Evolutionary conservation across 495 filamentous ascomycete species (phyloP), one percentile per base, ranked within the genome.

Genomic region (Penicillium cinerascens): DNA sequence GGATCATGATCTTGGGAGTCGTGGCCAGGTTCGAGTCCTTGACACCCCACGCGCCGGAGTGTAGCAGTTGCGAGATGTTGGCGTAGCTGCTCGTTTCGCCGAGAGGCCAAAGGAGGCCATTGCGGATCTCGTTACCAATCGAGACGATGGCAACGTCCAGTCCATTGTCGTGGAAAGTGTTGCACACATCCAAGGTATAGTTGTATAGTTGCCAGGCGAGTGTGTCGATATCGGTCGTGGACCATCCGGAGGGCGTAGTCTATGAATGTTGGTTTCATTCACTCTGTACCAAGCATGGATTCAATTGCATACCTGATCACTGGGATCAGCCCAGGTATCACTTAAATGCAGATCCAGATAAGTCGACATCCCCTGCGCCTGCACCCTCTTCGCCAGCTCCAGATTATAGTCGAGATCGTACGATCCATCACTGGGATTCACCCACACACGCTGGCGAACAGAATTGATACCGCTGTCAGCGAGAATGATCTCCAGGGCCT

Each of bases 381-480:
- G 79, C 13, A 84, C 82, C 41, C 87, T 72, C 61, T 77, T 71
- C 13, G 82, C 88, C 13, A 91, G 74, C 50, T 79, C 64, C 56
- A 91, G 48, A 56, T 87, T 87, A 67, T 92, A 90, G 36, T 77
- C 79, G 11, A 89, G 64, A 59, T 85, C 79, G 62, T 89, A 90
- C 44, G 75, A 71, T 22, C 86, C 83, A 52, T 82, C 77, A 9
- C 73, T 66, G 0, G 86, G 85, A 53, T 84, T 87, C 35, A 89
- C 86, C 86, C 85, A 90, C 20, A 89, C 55, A 17, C 87, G 78
- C 60, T 89, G 86, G 15, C 86, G 81, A 26, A 90, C 77, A 2
- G 84, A 87, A 59, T 87, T 89, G 47, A 88, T 79, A 4, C 86
- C 87, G 33, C 74, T 80, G 26, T 72, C 75, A 10, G 74, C 78